Evolutionary conservation across 2,329 filamentous ascomycete species (phyloP), one percentile per base, ranked within the genome.

Genomic region (Monilinia polystroma): DNA sequence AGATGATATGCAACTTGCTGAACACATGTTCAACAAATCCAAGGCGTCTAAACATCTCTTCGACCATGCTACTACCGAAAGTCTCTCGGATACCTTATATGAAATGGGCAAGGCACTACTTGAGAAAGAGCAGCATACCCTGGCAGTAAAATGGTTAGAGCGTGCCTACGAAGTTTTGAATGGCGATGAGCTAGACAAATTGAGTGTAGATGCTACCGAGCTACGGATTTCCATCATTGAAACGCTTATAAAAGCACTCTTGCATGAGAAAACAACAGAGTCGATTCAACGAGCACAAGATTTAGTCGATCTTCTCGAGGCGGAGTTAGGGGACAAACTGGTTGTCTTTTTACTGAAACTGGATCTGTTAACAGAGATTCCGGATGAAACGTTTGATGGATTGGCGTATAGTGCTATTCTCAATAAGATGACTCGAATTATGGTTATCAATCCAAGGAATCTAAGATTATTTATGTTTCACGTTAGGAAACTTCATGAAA

Each of bases 71-170:
- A 82, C 82, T 1, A 81, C 83, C 2, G 89, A 93, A 75, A 81
- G 80, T 49, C 78, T 93, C 54, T 84, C 87, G 4, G 88, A 92
- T 71, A 79, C 89, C 2, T 81, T 93, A 10, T 91, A 88, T 70
- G 87, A 90, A 68, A 90, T 96, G 52, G 92, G 92, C 4, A 86
- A 83, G 58, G 81, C 82, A 18, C 77, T 89, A 18, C 76, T 86
- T 2, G 76, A 75, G 3, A 84, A 83, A 63, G 78, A 81, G 10
- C 81, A 90, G 63, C 82, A 82, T 69, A 72, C 78, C 1, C 75
- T 83, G 55, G 89, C 91, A 0, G 75, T 83, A 1, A 87, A 84
- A 72, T 98, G 94, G 95, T 79, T 96, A 0, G 83, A 88, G 66
- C 84, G 90, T 70, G 87, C 91, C 3, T 81, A 85, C 59, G 79